These are phyloP conservation scores for Pseudonectria buxi DNA, from an alignment of 2,329 filamentous ascomycete species.

Conservation along the genomic window DNA sequence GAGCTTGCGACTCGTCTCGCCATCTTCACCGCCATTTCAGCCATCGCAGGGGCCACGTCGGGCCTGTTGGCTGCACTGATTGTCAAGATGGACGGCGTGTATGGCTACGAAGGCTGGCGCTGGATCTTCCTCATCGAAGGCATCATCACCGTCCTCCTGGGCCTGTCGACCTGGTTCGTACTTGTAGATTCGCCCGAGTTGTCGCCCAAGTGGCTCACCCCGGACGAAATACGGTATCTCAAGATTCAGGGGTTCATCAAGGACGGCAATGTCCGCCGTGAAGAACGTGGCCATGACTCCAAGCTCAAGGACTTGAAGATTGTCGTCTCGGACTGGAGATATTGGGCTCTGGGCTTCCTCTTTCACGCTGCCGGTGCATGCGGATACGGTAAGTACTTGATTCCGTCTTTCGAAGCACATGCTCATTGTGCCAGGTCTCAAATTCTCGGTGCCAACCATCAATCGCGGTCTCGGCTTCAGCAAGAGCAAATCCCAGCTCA, in stretches of 20 bases:
- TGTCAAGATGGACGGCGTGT: slow-evolving; percentile 56
- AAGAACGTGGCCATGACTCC: slow-evolving; percentile 12
- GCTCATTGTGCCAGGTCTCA: slow-evolving; percentile 8
- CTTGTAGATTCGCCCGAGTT: slow-evolving; percentile 35
- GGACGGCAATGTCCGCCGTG: slow-evolving; percentile 22
- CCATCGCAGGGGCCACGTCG: slow-evolving; percentile 66
- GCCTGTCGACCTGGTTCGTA: slow-evolving; percentile 36
- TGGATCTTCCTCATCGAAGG: slow-evolving; percentile 24
- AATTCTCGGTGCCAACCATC: slow-evolving; percentile 20
- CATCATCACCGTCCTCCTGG: slow-evolving; percentile 29
- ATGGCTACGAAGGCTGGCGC: slow-evolving; percentile 30
- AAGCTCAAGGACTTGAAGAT: slow-evolving; percentile 20
- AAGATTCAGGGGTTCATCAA: slow-evolving; percentile 26
- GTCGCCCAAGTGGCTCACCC: slow-evolving; percentile 26
- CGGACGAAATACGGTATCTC: slow-evolving; percentile 20
- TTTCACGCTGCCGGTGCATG: slow-evolving; percentile 22
- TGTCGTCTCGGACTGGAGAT: slow-evolving; percentile 24
- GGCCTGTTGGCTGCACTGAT: slow-evolving; percentile 63
- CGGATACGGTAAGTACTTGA: slow-evolving; percentile 19
- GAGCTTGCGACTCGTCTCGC: slow-evolving; percentile 69
- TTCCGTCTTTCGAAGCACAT: too few relatives aligned
- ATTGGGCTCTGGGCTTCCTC: slow-evolving; percentile 24
- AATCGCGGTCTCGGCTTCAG: slow-evolving; percentile 20
- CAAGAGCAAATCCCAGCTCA: slow-evolving; percentile 26
- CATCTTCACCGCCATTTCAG: slow-evolving; percentile 72